Base-by-base conservation (phyloP, 139 green algal genomes). In the Pleodorina starrii region DNA sequence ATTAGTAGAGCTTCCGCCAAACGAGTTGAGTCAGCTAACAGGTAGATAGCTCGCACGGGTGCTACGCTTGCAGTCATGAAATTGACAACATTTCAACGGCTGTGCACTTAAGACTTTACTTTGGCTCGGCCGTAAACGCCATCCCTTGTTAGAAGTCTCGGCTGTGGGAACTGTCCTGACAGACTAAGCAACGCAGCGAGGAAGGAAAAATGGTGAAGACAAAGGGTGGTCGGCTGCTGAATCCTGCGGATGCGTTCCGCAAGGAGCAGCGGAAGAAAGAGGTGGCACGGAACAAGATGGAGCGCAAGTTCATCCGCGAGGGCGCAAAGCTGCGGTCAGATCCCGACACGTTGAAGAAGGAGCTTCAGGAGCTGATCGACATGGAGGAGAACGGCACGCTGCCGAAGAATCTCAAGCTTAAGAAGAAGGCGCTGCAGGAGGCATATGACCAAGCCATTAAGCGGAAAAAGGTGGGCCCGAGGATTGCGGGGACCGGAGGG, bases 361-460 rank as follows among this genome's bases (percentile, higher is more conserved):
- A 98, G 91, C 90, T 98, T 43, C 92, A 96, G 84, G 93, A 96
- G 90, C 90, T 98, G 46, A 90, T 98, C 21, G 91, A 94, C 19
- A 48, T 90, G 40, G 96, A 99, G 91, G 90, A 97, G 69, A 51
- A 85, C 7, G 95, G 93, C 35, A 82, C 69, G 11, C 51, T 92
- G n/a, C 78, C 87, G 25, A 97, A 93, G 74, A 94, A 95, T 21
- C 85, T 96, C 40, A 92, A 95, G 80, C 91, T 98, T 11, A 96
- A 95, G 89, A 98, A 98, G 91, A 96, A 96, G 54, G 96, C 96
- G 51, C 77, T 98, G 90, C 95, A 98, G 83, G 93, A 96, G 46
- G 96, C 96, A 0, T 98, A 97, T 59, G 95, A 98, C 48, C 77
- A 91, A 63, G 95, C 96, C 0, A 85, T 97, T 36, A 96, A 97